Conservation (phyloP, 306 rosid species). For the Lathyrus tuberosus region DNA sequence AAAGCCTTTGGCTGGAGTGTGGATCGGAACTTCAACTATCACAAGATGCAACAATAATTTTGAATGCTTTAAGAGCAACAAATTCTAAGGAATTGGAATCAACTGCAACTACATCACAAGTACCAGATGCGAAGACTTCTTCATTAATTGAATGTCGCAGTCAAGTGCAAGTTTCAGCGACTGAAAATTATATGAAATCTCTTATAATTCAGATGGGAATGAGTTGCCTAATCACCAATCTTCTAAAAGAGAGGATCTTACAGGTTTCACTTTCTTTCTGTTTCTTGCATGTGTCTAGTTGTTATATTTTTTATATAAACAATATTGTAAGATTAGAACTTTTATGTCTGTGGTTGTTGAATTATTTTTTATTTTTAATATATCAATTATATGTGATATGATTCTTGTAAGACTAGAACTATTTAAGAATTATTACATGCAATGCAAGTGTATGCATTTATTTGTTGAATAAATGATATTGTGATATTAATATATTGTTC, state of each 20-base stretch:
- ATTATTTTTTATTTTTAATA: too few species aligned
- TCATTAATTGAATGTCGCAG: background rate
- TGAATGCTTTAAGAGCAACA: conserved; percentile 16
- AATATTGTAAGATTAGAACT: background rate
- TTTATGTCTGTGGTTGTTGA: background rate
- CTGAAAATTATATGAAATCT: background rate
- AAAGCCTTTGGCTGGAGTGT: background rate
- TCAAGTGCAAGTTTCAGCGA: background rate
- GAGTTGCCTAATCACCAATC: background rate
- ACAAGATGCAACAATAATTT: background rate
- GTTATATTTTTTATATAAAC: background rate
- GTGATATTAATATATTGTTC: background rate
- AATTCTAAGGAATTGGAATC: background rate
- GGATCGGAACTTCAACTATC: background rate
- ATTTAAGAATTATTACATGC: too few species aligned
- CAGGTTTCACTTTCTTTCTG: conserved; percentile 16
- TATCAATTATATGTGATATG: too few species aligned
- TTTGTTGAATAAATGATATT: too few species aligned
- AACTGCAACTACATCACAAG: conserved; percentile 11
- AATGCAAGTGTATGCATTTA: background rate
- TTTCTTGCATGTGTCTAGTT: background rate
- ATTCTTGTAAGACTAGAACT: too few species aligned
- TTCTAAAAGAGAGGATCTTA: conserved; percentile 15
- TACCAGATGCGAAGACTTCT: background rate
- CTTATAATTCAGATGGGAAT: conserved; percentile 35